Percentiles rank a stretch among this genome's conserved stretches.
phyloP scores from a whole-genome alignment of 2,329 filamentous ascomycete species.

The Botrytis pseudocinerea region DNA sequence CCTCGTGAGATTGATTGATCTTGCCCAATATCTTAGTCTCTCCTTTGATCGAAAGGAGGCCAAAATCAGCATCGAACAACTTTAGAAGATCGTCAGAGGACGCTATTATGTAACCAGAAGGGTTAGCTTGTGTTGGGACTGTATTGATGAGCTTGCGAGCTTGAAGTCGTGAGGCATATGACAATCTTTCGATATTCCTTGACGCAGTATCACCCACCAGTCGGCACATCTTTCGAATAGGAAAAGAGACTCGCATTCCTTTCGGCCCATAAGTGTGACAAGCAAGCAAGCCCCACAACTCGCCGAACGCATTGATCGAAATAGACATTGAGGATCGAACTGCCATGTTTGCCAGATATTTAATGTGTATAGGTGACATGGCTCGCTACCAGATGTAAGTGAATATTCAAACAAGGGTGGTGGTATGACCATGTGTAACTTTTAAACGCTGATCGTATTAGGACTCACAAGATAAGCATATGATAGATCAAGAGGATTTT shows the following conservation, averaged over 20 bases:
- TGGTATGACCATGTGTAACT: background rate
- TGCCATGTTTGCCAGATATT: conserved; percentile 85
- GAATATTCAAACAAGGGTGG: background rate
- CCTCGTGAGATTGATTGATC: conserved; percentile 76
- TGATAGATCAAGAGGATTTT: conserved; percentile 70
- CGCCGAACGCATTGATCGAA: conserved; percentile 81
- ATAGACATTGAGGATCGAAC: conserved; percentile 95
- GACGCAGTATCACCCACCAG: conserved; percentile 84
- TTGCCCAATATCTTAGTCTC: conserved; percentile 84
- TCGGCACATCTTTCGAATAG: conserved; percentile 88
- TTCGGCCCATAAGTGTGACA: conserved; percentile 77
- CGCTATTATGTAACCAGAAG: conserved; percentile 86
- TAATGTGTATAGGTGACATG: conserved; percentile 87
- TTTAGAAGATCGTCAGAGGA: conserved; percentile 83
- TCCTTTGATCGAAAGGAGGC: conserved; percentile 78
- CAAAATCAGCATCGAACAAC: conserved; percentile 85
- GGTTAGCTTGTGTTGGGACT: conserved; percentile 75
- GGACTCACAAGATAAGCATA: conserved; percentile 60
- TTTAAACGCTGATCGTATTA: background rate
- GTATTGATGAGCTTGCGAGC: conserved; percentile 88
- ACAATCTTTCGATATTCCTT: conserved; percentile 82
- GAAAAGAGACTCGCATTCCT: conserved; percentile 90
- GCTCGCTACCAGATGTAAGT: conserved; percentile 53
- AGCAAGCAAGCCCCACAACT: conserved; percentile 85
- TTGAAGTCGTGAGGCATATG: conserved; percentile 80